Conservation (phyloP, 768 basidiomycete species). For the Mycena leptocephala region DNA sequence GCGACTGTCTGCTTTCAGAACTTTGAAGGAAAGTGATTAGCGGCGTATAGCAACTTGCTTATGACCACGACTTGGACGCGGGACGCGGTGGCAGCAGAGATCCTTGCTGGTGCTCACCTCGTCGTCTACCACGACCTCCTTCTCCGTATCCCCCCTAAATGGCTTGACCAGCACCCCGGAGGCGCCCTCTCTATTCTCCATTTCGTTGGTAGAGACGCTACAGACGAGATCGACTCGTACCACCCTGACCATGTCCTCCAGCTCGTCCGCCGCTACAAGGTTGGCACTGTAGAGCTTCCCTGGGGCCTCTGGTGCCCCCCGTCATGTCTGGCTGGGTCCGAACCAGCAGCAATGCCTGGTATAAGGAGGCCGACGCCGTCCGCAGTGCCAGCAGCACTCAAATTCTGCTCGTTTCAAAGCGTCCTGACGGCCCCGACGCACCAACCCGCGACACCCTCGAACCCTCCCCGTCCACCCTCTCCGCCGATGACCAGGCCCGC, state of each 20-base stretch:
- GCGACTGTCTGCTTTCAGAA: too few species aligned
- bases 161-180: slow-evolving; percentile 94
- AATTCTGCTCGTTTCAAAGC: slow-evolving; percentile 73
- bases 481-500: slow-evolving; percentile 70
- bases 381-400: slow-evolving; percentile 56
- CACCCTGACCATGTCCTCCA: slow-evolving; percentile 76
- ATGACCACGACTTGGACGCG: slow-evolving; percentile 37
- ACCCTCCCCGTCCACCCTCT: slow-evolving; percentile 70
- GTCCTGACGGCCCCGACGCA: slow-evolving; percentile 37
- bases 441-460: slow-evolving; percentile 66
- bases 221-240: slow-evolving; percentile 95
- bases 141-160: slow-evolving; percentile 77
- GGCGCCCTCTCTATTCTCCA: slow-evolving; percentile 92
- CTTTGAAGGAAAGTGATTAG: too few species aligned
- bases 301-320: slow-evolving; percentile 92
- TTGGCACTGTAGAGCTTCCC: slow-evolving; percentile 79
- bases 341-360: slow-evolving; percentile 71
- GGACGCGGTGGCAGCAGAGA: slow-evolving; percentile 75
- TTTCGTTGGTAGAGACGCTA: slow-evolving; percentile 95
- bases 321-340: slow-evolving; percentile 89
- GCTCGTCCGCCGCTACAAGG: slow-evolving; percentile 73
- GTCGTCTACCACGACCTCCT: slow-evolving; percentile 80
- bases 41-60: background rate
- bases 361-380: slow-evolving; percentile 70
- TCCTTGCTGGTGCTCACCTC: slow-evolving; percentile 83